Evolutionary conservation across 1,284 basidiomycete species (phyloP).

Genomic region (Malassezia dermatis): DNA sequence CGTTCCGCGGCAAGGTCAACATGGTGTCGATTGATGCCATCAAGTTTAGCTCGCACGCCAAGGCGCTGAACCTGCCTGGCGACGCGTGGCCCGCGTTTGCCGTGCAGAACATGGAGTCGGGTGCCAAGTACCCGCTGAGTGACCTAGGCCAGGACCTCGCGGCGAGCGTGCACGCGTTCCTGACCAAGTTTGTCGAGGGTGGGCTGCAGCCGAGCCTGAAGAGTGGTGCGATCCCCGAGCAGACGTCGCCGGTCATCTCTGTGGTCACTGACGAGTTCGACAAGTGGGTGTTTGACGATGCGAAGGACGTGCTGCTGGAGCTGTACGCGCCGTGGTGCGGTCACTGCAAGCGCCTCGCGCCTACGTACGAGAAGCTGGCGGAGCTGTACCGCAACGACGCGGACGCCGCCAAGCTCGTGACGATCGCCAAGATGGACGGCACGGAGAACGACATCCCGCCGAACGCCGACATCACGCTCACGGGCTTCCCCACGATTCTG

Average conservation of each 20-base stretch:
- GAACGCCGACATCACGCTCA: conserved; percentile 63
- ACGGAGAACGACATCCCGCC: conserved; percentile 91
- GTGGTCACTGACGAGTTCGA: conserved; percentile 88
- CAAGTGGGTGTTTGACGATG: conserved; percentile 64
- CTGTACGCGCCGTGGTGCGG: conserved; percentile 84
- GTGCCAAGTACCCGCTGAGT: conserved; percentile 81
- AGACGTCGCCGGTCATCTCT: conserved; percentile 71
- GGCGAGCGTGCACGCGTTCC: conserved; percentile 54
- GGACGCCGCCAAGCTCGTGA: conserved; percentile 63
- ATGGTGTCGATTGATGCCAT: conserved; percentile 96
- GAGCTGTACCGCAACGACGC: conserved; percentile 61
- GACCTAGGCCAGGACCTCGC: conserved; percentile 56
- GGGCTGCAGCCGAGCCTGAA: conserved; percentile 75
- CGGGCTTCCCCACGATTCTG: conserved; percentile 89
- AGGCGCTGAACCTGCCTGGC: conserved; percentile 72
- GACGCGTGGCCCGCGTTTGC: conserved; percentile 85
- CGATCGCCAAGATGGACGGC: conserved; percentile 84
- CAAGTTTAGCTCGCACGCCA: conserved; percentile 87
- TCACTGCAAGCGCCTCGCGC: conserved; percentile 83
- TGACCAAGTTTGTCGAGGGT: conserved; percentile 62
- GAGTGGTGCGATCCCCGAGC: conserved; percentile 74
- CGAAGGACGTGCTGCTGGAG: conserved; percentile 90
- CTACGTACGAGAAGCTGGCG: conserved; percentile 82
- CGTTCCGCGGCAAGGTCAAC: conserved; percentile 78
- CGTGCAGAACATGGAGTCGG: conserved; percentile 70